phyloP scores from a whole-genome alignment of 2,329 filamentous ascomycete species.

The Blastomyces silverae region DNA sequence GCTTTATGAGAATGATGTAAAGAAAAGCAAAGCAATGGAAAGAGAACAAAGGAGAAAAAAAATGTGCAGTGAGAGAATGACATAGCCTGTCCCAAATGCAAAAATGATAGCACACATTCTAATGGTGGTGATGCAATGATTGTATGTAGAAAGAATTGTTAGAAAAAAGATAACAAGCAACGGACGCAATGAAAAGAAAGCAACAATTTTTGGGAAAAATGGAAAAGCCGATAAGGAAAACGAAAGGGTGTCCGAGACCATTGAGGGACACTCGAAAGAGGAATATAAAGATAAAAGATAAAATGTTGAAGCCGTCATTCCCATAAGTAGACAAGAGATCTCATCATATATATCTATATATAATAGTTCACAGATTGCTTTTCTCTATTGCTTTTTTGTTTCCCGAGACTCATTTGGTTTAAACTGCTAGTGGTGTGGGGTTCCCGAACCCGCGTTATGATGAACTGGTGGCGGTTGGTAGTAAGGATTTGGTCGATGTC shows the following conservation, averaged over 20 bases:
- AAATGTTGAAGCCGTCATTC: not conserved
- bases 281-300: not conserved
- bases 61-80: not conserved
- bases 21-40: not conserved
- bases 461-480: slow-evolving; percentile 9
- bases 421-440: slow-evolving; percentile 2
- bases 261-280: not conserved
- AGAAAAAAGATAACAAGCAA: not conserved
- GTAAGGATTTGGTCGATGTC: slow-evolving; percentile 14
- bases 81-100: not conserved
- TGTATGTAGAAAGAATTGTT: not conserved
- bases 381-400: not conserved
- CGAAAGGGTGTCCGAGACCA: not conserved
- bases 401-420: slow-evolving; percentile 1
- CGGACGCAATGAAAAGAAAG: not conserved
- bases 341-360: not conserved
- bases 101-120: slow-evolving; percentile 1
- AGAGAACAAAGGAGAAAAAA: not conserved
- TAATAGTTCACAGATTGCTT: not conserved
- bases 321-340: not conserved
- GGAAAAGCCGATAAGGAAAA: not conserved
- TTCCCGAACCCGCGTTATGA: not conserved
- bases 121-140: not conserved
- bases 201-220: not conserved
- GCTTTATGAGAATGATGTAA: not conserved